Base-by-base conservation (phyloP, 2,329 filamentous ascomycete genomes). In the Penicillium psychrosexuale region DNA sequence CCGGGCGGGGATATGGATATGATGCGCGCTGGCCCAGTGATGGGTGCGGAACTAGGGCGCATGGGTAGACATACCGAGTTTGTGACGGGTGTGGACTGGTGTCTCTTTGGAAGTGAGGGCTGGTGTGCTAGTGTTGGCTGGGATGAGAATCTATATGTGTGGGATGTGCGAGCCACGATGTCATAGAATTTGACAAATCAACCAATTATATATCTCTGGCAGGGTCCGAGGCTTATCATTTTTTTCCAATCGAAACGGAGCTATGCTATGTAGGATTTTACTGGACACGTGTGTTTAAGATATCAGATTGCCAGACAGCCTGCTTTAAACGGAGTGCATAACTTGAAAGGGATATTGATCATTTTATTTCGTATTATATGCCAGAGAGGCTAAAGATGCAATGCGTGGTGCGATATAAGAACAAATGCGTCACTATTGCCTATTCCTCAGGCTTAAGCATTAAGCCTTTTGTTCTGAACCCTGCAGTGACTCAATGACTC, bases 1-100 rank as follows among this genome's bases (percentile, higher is more conserved):
- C 57, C 55, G 0, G 65, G 66, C 24, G 72, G 69, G 5, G 72
- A 75, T 61, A 56, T 61, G 22, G 73, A 76, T 60, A 34, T 67
- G 7, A 74, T 75, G 73, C 71, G 69, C 69, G 44, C 72, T 68
- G 51, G 75, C 66, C 69, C 72, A 36, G 60, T 68, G 15, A 76
- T 85, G 38, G 90, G 89, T 1, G 78, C 81, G 24, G 87, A 96
- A 73, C 77, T 96, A 64, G 92, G 91, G 3, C 76, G 91, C 37
- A 97, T 99, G 92, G 91, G 90, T 54, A 78, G 85, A 17, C 94
- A 99, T 72, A 97, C 93, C 0, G 94, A 99, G 76, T 99, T 99
- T 67, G 91, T 89, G 9, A 96, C 91, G 3, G 94, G 94, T 8
- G 89, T 97, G 0, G 94, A 99, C 72, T 99, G 95, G 94, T 99